A percentile compares a stretch with the other conserved stretches of the same genome.
Conservation (phyloP, 2,329 filamentous ascomycete genomes). For the Fusarium sp. region DNA sequence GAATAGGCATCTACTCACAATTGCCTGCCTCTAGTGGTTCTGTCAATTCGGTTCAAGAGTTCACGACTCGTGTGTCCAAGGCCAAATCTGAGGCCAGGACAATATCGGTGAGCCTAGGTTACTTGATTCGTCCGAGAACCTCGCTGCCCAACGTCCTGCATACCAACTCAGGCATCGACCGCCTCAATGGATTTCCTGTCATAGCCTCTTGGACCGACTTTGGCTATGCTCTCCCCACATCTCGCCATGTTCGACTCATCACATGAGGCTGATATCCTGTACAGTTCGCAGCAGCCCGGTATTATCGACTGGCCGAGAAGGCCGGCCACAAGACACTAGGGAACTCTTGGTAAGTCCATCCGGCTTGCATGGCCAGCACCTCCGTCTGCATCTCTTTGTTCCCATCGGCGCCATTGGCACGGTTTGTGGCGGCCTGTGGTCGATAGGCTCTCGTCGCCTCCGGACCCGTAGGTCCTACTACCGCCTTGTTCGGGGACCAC, state of each 20-base stretch:
- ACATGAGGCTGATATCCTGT: constrained; percentile 65
- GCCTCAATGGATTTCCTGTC: constrained; percentile 9
- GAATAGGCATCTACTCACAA: constrained; percentile 19
- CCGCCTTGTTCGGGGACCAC: constrained; percentile 16
- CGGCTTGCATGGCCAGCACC: constrained; percentile 38
- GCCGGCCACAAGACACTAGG: constrained; percentile 91
- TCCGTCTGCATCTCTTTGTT: constrained; percentile 27
- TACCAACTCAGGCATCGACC: constrained; percentile 28
- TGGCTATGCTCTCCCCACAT: constrained; percentile 16
- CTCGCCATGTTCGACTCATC: constrained; percentile 43
- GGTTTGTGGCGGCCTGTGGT: constrained; percentile 26
- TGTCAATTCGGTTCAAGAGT: constrained; percentile 9
- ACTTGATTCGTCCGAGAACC: constrained; percentile 33
- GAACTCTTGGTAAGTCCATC: constrained; percentile 87
- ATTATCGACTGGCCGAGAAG: constrained; percentile 91
- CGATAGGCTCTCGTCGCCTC: constrained; percentile 37
- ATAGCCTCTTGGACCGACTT: constrained; percentile 2
- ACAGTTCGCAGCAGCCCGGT: constrained; percentile 86
- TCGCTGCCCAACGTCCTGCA: constrained; percentile 33
- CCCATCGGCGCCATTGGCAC: not conserved
- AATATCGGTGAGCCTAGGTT: constrained; percentile 33
- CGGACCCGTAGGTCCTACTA: constrained; percentile 3
- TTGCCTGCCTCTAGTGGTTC: constrained; percentile 1
- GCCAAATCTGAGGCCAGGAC: not conserved
- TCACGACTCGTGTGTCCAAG: constrained; percentile 17